Evolutionary conservation across 371 early-diverging fungal genomes (phyloP), one percentile per base, ranked within the genome.

Genomic region (Basidiobolus meristosporus): DNA sequence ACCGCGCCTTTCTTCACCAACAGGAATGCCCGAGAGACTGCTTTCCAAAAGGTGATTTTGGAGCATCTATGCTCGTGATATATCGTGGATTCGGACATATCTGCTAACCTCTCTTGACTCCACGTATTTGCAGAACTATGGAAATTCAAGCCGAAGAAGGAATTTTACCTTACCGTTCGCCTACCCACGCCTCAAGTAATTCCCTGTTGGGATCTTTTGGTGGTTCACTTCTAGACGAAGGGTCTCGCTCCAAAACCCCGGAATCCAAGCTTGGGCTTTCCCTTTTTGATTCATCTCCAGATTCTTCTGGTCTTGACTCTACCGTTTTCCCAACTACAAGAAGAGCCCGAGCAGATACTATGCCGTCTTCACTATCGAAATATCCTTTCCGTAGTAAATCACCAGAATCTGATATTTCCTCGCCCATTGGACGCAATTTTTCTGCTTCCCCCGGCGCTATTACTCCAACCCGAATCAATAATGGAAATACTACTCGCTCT

Each of bases 321-420:
- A 29, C 18, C 47, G 54, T 14, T 49, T 45, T 29, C 52, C 78
- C 31, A 65, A 26, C 26, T 9, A 26, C 26, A 5, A 26, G 26
- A 26, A 26, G 84, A 17, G 64, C 80, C 31, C 64, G 85, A 40
- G 82, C 85, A 11, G 85, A 80, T 23, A 84, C 85, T 7, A 68
- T 84, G 56, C 77, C 79, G 3, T 77, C 81, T 5, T 62, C 68
- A 47, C 55, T 69, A 31, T 52, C 68, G 33, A 36, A 59, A 52
- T 43, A 61, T 44, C 48, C 54, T 48, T 26, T 53, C 34, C 36
- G 54, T 38, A 53, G 53, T 23, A 54, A 58, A 41, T 43, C 50
- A 38, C 50, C 54, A 5, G 26, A 9, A 36, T 44, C 53, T 16
- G 48, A 42, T 14, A 34, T 38, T 40, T 50, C 50, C 21, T n/a